phyloP scores from a whole-genome alignment of 2,329 filamentous ascomycete genomes.

The Ophiosphaerella narmari region DNA sequence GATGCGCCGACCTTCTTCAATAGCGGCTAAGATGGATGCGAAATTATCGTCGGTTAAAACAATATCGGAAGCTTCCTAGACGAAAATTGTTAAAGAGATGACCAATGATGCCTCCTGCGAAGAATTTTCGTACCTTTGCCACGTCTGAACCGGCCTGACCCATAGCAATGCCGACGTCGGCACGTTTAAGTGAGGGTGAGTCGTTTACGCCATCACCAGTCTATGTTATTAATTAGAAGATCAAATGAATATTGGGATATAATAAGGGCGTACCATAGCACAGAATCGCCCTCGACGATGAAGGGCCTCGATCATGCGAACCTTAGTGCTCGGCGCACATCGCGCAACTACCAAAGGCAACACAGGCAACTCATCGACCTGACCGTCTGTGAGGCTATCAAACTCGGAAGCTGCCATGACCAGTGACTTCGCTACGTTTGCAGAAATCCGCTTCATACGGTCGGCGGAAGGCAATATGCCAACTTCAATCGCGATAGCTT shows the following conservation, averaged over 20 bases:
- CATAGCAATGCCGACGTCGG: conserved; percentile 90
- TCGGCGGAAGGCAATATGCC: conserved; percentile 48
- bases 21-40: conserved; percentile 80
- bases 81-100: neutral
- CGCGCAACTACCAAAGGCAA: conserved; percentile 82
- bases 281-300: conserved; percentile 76
- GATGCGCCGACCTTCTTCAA: conserved; percentile 81
- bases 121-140: conserved; percentile 59
- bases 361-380: conserved; percentile 75
- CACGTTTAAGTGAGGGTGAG: conserved; percentile 76
- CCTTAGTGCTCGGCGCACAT: conserved; percentile 84
- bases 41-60: conserved; percentile 89
- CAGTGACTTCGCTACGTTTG: conserved; percentile 37
- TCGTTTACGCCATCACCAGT: conserved; percentile 90
- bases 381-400: conserved; percentile 72
- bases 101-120: neutral
- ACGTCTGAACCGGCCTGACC: conserved; percentile 80
- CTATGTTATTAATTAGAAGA: conserved; percentile 10
- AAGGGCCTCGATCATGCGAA: conserved; percentile 87
- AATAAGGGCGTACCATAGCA: conserved; percentile 63
- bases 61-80: conserved; percentile 72
- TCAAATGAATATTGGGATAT: neutral
- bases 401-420: conserved; percentile 63
- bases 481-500: conserved; percentile 53
- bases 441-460: conserved; percentile 26